phyloP scores from a whole-genome alignment of 2,329 filamentous ascomycete genomes.

The Arthroderma uncinatum region DNA sequence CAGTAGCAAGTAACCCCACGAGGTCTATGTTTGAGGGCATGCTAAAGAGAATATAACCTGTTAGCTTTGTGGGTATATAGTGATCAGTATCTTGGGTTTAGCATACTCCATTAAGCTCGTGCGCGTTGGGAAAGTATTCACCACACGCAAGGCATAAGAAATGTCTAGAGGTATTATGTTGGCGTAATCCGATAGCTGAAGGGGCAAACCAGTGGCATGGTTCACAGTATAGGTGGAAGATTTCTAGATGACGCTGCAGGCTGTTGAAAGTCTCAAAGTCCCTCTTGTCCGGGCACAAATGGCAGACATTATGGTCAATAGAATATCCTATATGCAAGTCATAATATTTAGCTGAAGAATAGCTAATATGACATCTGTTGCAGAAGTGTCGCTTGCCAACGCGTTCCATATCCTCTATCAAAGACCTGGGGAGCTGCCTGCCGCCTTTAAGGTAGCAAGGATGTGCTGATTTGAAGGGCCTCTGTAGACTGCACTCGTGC shows the following conservation, averaged over 20 bases:
- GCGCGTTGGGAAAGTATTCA: slow-evolving; percentile 15
- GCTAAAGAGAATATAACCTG: slow-evolving; percentile 4
- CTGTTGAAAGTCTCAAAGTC: slow-evolving; percentile 15
- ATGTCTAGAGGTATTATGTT: slow-evolving; percentile 16
- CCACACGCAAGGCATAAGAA: slow-evolving; percentile 16
- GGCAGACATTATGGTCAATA: slow-evolving; percentile 12
- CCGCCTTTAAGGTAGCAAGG: neutral
- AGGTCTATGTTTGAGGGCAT: slow-evolving; percentile 15
- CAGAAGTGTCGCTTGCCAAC: neutral
- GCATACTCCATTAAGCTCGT: slow-evolving; percentile 17
- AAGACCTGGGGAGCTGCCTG: neutral
- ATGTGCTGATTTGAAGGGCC: neutral
- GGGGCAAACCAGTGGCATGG: slow-evolving; percentile 17
- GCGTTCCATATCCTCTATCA: neutral
- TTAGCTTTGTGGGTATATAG: neutral
- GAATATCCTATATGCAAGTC: slow-evolving; percentile 7
- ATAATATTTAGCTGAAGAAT: slow-evolving; percentile 5
- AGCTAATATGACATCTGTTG: slow-evolving; percentile 6
- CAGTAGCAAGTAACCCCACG: slow-evolving; percentile 14
- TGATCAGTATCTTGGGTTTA: neutral
- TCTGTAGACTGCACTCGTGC: neutral
- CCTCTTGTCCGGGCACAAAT: slow-evolving; percentile 7
- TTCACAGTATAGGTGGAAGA: slow-evolving; percentile 16
- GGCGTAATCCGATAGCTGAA: slow-evolving; percentile 13
- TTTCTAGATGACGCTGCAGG: slow-evolving; percentile 16